These are phyloP conservation scores for Verticillium nonalfalfae DNA, from an alignment of 2,329 filamentous ascomycete species.

Conservation along the genomic window DNA sequence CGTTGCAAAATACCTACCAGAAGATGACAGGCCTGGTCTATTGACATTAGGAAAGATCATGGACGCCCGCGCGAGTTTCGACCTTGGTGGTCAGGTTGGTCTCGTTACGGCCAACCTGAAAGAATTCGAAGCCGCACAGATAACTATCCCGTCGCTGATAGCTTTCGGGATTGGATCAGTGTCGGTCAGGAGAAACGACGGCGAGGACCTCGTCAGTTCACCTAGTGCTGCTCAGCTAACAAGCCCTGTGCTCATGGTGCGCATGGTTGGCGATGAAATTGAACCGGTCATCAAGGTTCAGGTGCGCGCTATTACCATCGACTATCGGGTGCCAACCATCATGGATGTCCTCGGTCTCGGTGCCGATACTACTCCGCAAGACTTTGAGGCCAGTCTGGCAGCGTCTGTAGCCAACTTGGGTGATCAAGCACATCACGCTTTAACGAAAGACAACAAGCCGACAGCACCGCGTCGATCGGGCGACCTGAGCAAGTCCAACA, in stretches of 20 bases:
- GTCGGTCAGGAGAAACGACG: slow-evolving; percentile 54
- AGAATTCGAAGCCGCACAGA: slow-evolving; percentile 68
- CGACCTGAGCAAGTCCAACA: slow-evolving; percentile 14
- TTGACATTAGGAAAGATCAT: slow-evolving; percentile 66
- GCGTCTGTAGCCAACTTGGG: slow-evolving; percentile 74
- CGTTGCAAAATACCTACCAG: slow-evolving; percentile 89
- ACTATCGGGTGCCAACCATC: slow-evolving; percentile 81
- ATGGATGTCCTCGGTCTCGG: slow-evolving; percentile 71
- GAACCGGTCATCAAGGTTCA: slow-evolving; percentile 88
- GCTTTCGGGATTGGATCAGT: slow-evolving; percentile 68
- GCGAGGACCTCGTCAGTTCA: slow-evolving; percentile 66
- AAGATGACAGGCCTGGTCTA: slow-evolving; percentile 88
- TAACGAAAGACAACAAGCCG: slow-evolving; percentile 19
- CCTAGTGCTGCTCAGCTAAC: slow-evolving; percentile 17
- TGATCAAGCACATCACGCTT: slow-evolving; percentile 50
- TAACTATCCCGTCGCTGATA: slow-evolving; percentile 75
- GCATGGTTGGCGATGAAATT: slow-evolving; percentile 90
- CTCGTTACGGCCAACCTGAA: slow-evolving; percentile 49
- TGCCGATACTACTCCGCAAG: slow-evolving; percentile 61
- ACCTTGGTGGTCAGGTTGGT: slow-evolving; percentile 66
- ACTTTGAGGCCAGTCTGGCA: slow-evolving; percentile 69
- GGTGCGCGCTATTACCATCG: slow-evolving; percentile 74
- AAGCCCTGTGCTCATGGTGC: slow-evolving; percentile 66
- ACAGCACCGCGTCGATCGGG: background rate
- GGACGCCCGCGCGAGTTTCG: slow-evolving; percentile 53